These are phyloP conservation scores for Flagelloscypha sp. DNA, from an alignment of 768 basidiomycete species.

Conservation along the genomic window DNA sequence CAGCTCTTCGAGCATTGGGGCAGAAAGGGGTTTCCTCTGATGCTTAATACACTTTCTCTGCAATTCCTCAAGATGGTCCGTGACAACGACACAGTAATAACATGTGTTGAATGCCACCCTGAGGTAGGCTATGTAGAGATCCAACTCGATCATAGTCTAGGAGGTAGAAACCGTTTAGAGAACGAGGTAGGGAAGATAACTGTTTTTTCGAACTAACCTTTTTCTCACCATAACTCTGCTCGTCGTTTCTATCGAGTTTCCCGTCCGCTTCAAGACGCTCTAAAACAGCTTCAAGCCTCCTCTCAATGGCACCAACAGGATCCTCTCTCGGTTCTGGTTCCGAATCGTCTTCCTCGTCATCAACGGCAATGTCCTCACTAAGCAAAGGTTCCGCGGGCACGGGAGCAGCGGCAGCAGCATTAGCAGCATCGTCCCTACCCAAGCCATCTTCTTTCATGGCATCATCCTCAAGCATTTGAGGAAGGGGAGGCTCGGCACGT, in stretches of 20 bases:
- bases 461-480: conserved; percentile 18
- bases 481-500: conserved; percentile 16
- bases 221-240: conserved; percentile 57
- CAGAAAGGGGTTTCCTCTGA: conserved; percentile 67
- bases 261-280: conserved; percentile 62
- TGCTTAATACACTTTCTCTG: conserved; percentile 93
- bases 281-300: conserved; percentile 70
- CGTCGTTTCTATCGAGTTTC: conserved; percentile 49
- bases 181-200: conserved; percentile 7
- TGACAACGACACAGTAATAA: conserved; percentile 94
- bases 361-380: conserved; percentile 16
- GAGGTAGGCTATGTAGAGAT: conserved; percentile 89
- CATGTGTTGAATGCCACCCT: conserved; percentile 90
- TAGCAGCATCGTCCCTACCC: conserved; percentile 20
- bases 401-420: conserved; percentile 19
- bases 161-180: conserved; percentile 14
- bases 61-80: conserved; percentile 91
- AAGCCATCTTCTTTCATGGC: conserved; percentile 21
- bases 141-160: conserved; percentile 75
- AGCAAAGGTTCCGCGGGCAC: conserved; percentile 9
- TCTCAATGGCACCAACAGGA: conserved; percentile 75
- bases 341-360: conserved; percentile 36
- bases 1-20: conserved; percentile 51
- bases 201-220: conserved; percentile 42
- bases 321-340: conserved; percentile 52